A percentile compares a stretch with the other conserved stretches of the same genome.
These are phyloP conservation scores for Chiua sp. DNA, from an alignment of 1,284 basidiomycete genomes.

Conservation along the genomic window DNA sequence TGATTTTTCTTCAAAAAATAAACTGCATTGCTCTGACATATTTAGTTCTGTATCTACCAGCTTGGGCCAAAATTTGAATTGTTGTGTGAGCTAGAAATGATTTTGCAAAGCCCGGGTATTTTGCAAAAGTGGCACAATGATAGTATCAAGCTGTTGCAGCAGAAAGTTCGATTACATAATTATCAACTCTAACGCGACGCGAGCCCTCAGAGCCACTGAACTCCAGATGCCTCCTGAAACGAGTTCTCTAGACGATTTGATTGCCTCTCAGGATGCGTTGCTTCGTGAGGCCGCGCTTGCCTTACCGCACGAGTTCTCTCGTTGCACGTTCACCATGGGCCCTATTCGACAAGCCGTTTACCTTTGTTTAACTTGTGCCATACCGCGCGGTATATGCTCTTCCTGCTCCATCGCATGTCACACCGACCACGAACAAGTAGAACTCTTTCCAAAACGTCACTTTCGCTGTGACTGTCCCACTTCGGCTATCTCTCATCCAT, in stretches of 20 bases:
- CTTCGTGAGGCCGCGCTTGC: conserved; percentile 72
- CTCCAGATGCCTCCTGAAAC: conserved; percentile 4
- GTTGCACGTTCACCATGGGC: conserved; percentile 72
- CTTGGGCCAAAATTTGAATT: no score
- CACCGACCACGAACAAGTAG: conserved; percentile 80
- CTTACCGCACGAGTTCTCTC: conserved; percentile 75
- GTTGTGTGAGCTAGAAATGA: no score
- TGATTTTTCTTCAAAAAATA: no score
- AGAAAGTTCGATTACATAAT: background rate
- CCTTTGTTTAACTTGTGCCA: conserved; percentile 73
- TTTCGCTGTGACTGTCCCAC: conserved; percentile 87
- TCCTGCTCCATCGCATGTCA: conserved; percentile 87
- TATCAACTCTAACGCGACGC: no score
- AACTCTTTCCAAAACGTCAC: conserved; percentile 80
- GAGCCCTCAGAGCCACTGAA: no score
- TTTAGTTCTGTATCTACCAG: no score
- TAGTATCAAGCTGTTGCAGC: background rate
- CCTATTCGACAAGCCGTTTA: conserved; percentile 70
- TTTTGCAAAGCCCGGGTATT: no score
- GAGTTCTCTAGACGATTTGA: conserved; percentile 45
- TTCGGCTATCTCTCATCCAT: conserved; percentile 56
- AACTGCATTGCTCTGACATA: no score
- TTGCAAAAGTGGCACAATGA: no score
- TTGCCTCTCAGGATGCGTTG: conserved; percentile 66
- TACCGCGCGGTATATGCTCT: conserved; percentile 64